A percentile compares a stretch with the other conserved stretches of the same genome.
Conservation (phyloP, 2,329 filamentous ascomycete genomes). For the Coniochaeta sp. region DNA sequence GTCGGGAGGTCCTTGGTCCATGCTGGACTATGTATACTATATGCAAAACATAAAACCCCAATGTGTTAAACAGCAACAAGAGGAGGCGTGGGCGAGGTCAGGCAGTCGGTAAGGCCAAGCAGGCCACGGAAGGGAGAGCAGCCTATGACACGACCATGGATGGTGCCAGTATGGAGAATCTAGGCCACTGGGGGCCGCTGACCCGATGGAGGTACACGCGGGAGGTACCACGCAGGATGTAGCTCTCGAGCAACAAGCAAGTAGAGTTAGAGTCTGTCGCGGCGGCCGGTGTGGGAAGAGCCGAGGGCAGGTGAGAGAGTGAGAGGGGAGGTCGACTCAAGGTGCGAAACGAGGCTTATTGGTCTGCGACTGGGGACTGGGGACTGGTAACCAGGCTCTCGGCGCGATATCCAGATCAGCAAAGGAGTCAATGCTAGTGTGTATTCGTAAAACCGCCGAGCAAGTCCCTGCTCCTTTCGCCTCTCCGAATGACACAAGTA, state of each 20-base stretch:
- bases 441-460: not conserved
- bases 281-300: not conserved
- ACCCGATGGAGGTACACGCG: not conserved
- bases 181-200: not conserved
- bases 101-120: slow-evolving; percentile 5
- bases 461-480: not conserved
- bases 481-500: not conserved
- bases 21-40: slow-evolving; percentile 39
- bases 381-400: not conserved
- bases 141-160: slow-evolving; percentile 3
- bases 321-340: not conserved
- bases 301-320: not conserved
- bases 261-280: not conserved
- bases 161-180: not conserved
- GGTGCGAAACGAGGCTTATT: not conserved
- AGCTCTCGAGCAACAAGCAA: not conserved
- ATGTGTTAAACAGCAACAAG: slow-evolving; percentile 24
- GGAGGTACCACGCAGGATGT: not conserved
- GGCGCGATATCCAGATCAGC: not conserved
- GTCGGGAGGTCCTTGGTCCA: slow-evolving; percentile 54
- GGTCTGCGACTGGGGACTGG: not conserved
- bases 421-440: not conserved
- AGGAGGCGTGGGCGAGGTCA: slow-evolving; percentile 7
- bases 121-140: not conserved
- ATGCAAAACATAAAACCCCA: slow-evolving; percentile 10